Evolutionary conservation across 1,284 basidiomycete genomes (phyloP), one percentile per base, ranked within the genome.

Genomic region (Phlebopus sp.): DNA sequence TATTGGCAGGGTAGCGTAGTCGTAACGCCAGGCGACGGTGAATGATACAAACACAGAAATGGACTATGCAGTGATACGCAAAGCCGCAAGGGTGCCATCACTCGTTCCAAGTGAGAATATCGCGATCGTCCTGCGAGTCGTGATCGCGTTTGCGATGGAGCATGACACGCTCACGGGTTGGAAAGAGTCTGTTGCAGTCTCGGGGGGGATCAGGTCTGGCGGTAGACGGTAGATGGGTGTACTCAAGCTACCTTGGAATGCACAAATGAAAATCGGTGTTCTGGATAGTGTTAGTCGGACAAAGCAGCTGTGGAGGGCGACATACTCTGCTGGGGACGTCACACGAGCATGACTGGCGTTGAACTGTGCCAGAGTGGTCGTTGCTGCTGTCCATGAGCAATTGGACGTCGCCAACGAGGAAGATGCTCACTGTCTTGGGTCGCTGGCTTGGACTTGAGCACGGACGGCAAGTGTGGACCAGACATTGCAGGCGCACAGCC

Each of bases 21-120:
- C 21, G 21, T 3, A 23, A 23, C 21, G 21, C 21, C 21, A 23
- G 21, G 35, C 14, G 11, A 43, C 34, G 21, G 25, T 36, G n/a
- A 14, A 19, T 19, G 34, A 18, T 18, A 17, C 37, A 32, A 15
- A 4, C 25, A 35, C 17, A 14, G 30, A 37, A 5, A 32, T 19
- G 14, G 35, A 15, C 23, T 36, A 37, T 6, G 19, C 19, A 23
- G 9, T 9, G 23, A n/a, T 11, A 5, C 4, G 23, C 18, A 38
- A n/a, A 14, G 18, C 17, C 8, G 6, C 13, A 2, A 13, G 18
- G 27, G 29, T 30, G 18, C 4, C n/a, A 29, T 57, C 52, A 74
- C 52, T 76, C 72, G 53, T 90, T 88, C 89, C 89, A 91, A n/a
- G 82, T 90, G 51, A 90, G 76, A 32, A 90, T 79, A 37, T 75